Evolutionary conservation across 2,329 filamentous ascomycete genomes (phyloP).

Genomic region (Aurifilum marmelostoma): DNA sequence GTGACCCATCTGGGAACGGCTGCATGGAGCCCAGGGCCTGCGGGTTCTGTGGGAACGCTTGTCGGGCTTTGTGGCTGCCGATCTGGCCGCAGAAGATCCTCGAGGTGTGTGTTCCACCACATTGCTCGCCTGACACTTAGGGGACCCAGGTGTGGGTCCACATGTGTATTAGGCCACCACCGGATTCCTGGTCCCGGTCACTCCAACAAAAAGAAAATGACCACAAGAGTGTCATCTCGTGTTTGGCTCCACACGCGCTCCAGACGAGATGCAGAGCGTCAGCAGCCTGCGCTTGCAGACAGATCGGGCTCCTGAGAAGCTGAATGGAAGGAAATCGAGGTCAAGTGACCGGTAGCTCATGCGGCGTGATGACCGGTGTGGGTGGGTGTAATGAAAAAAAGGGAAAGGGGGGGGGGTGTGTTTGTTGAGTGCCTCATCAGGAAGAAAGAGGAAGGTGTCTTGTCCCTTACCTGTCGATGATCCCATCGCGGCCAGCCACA

Average conservation of each 20-base stretch:
- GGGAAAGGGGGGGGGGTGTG: neutral
- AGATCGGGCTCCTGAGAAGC: conserved; percentile 34
- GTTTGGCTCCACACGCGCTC: conserved; percentile 12
- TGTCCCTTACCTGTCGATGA: conserved; percentile 83
- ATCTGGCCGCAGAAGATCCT: conserved; percentile 39
- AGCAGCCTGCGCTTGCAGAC: conserved; percentile 41
- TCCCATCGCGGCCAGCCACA: conserved; percentile 74
- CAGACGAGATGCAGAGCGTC: conserved; percentile 26
- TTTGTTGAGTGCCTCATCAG: neutral
- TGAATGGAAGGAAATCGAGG: conserved; percentile 43
- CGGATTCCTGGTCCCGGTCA: conserved; percentile 10
- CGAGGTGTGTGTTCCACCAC: conserved; percentile 39
- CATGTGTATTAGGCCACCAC: conserved; percentile 21
- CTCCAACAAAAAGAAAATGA: conserved; percentile 7
- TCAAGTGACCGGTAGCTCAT: conserved; percentile 53
- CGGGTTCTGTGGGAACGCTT: conserved; percentile 27
- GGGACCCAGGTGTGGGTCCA: conserved; percentile 31
- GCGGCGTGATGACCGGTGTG: conserved; percentile 44
- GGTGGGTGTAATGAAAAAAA: neutral
- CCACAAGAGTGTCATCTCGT: conserved; percentile 1
- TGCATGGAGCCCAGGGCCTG: conserved; percentile 27
- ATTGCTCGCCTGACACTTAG: conserved; percentile 32
- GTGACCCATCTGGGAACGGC: conserved; percentile 24
- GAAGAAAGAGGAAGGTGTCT: conserved; percentile 23
- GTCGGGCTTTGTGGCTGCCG: conserved; percentile 36